Conservation (phyloP, 2,329 filamentous ascomycete genomes). For the Colletotrichum shisoi region DNA sequence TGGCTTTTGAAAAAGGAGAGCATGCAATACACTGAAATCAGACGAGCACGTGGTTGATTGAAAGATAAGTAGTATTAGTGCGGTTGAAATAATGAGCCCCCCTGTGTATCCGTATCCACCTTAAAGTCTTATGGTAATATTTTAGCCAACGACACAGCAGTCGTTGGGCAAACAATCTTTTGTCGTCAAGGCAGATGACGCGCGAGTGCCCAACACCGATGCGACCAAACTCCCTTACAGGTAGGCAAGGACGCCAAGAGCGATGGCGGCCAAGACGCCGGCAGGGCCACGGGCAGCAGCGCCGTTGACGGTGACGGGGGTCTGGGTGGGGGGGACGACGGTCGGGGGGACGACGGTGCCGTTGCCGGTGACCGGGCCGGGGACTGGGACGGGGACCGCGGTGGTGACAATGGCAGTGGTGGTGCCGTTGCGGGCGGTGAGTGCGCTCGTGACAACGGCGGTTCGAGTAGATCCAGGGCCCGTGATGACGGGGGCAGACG, state of each 20-base stretch:
- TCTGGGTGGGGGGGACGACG: slow-evolving; percentile 3
- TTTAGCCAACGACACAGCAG: too few relatives aligned
- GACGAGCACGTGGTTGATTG: too few relatives aligned
- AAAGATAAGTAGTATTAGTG: too few relatives aligned
- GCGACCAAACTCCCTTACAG: neutral
- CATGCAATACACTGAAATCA: too few relatives aligned
- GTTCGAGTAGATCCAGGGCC: slow-evolving; percentile 11
- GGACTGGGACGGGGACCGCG: too few relatives aligned
- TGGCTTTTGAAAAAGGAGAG: too few relatives aligned
- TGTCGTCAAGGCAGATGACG: neutral
- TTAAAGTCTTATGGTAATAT: too few relatives aligned
- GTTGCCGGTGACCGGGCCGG: too few relatives aligned
- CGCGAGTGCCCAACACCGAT: neutral
- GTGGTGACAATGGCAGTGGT: neutral
- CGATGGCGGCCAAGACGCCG: slow-evolving; percentile 23
- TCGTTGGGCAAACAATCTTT: too few relatives aligned
- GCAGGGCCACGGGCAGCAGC: slow-evolving; percentile 20
- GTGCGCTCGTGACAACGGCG: slow-evolving; percentile 17
- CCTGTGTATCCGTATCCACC: too few relatives aligned
- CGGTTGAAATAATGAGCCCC: too few relatives aligned
- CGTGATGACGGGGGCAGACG: neutral
- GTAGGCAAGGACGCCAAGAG: slow-evolving; percentile 29
- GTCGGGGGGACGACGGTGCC: too few relatives aligned
- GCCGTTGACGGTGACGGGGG: slow-evolving; percentile 29
- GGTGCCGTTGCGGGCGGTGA: slow-evolving; percentile 25